phyloP scores from a whole-genome alignment of 2,329 filamentous ascomycete species.

The Aspergillus felis region DNA sequence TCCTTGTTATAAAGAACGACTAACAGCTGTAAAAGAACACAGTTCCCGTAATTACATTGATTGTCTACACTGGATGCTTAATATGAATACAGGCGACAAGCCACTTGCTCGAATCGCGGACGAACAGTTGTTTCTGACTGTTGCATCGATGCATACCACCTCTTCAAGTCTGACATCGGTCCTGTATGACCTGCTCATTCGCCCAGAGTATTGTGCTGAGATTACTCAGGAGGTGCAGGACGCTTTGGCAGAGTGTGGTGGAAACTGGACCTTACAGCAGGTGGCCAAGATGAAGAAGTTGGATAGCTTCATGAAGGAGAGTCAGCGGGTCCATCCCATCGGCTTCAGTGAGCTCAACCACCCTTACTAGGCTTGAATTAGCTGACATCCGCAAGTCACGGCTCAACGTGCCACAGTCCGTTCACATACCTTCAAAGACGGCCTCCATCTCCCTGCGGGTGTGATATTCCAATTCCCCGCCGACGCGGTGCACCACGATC shows the following conservation, averaged over 20 bases:
- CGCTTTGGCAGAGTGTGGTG: not conserved
- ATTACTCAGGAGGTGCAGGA: not conserved
- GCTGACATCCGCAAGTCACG: not conserved
- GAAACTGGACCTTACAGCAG: not conserved
- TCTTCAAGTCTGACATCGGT: not conserved
- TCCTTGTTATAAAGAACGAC: not conserved
- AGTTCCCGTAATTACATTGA: not conserved
- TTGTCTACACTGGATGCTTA: not conserved
- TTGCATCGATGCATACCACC: not conserved
- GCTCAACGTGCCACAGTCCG: not conserved
- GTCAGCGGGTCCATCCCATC: constrained; percentile 7
- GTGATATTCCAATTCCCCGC: not conserved
- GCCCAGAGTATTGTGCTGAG: not conserved
- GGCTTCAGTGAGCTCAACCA: constrained; percentile 2
- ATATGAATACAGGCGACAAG: not conserved
- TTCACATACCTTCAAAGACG: not conserved
- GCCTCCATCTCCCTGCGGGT: not conserved
- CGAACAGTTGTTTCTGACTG: not conserved
- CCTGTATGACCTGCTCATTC: not conserved
- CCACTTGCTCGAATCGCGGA: not conserved
- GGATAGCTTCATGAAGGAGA: constrained; percentile 14
- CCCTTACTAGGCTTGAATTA: too few relatives aligned
- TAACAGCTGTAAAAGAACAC: not conserved
- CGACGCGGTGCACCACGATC: not conserved
- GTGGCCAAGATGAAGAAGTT: constrained; percentile 5